Conservation (phyloP, 163 green algal genomes). For the Smithsoniella earleae region DNA sequence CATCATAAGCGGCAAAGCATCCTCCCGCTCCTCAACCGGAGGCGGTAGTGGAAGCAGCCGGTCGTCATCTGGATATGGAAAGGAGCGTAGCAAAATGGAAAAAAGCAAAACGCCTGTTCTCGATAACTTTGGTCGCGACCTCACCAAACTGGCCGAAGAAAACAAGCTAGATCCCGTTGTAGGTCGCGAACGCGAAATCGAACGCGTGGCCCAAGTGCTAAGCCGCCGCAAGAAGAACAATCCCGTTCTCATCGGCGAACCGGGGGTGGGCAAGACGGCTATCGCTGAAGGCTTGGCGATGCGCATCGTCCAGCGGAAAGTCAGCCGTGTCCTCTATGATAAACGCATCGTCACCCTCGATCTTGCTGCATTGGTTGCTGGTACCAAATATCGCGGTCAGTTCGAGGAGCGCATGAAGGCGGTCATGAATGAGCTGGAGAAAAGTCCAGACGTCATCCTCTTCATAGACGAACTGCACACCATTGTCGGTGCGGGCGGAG, state of each 20-base stretch:
- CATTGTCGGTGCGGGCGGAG: constrained; percentile 43
- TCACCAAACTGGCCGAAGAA: constrained; percentile 44
- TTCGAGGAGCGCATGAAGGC: constrained; percentile 49
- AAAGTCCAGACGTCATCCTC: constrained; percentile 58
- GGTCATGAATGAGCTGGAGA: constrained; percentile 42
- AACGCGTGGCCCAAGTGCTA: constrained; percentile 38
- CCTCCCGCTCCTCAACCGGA: no score
- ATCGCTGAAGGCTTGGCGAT: constrained; percentile 53
- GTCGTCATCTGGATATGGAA: no score
- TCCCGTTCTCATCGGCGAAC: constrained; percentile 49
- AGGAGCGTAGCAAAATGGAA: no score
- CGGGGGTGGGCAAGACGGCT: constrained; percentile 53
- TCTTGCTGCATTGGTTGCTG: constrained; percentile 43
- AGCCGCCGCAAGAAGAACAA: constrained; percentile 54
- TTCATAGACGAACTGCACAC: constrained; percentile 90
- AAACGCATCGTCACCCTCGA: constrained; percentile 43
- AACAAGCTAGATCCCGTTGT: constrained; percentile 48
- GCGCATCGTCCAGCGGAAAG: constrained; percentile 42
- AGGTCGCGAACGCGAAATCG: constrained; percentile 32
- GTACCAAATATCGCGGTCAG: constrained; percentile 50
- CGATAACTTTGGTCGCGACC: constrained; percentile 46
- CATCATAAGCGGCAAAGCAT: no score
- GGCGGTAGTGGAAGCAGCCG: no score
- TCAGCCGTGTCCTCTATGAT: constrained; percentile 31
- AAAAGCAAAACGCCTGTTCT: no score